These are phyloP conservation scores for Russula abietina DNA, from an alignment of 768 basidiomycete genomes.

Conservation along the genomic window DNA sequence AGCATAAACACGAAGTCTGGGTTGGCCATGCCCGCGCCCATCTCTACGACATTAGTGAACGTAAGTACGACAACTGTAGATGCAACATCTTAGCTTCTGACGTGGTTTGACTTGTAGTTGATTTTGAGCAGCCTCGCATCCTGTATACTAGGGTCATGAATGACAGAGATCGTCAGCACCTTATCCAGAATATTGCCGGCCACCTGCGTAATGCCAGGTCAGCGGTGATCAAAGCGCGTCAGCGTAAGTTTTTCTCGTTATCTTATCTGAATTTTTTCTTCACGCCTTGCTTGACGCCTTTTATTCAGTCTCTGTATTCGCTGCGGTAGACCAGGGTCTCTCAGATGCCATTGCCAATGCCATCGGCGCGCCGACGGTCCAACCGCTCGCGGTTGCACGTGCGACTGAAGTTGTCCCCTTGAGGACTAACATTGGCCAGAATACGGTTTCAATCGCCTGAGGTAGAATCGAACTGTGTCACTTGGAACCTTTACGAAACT, in stretches of 20 bases:
- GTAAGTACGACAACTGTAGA: conserved; percentile 39
- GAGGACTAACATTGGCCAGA: conserved; percentile 28
- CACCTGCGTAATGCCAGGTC: conserved; percentile 61
- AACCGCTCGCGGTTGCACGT: conserved; percentile 55
- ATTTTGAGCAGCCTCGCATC: conserved; percentile 78
- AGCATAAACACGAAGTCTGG: conserved; percentile 64
- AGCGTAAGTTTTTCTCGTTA: conserved; percentile 45
- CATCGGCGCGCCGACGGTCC: conserved; percentile 51
- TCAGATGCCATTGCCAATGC: conserved; percentile 75
- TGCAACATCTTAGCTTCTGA: conserved; percentile 4
- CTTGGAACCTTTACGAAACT: background rate
- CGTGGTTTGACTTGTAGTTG: conserved; percentile 41
- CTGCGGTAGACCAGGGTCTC: conserved; percentile 67
- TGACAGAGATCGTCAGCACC: conserved; percentile 52
- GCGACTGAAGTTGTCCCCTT: conserved; percentile 53
- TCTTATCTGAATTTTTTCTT: background rate
- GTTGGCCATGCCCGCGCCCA: conserved; percentile 63
- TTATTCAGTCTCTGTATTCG: conserved; percentile 28
- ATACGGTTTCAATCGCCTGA: background rate
- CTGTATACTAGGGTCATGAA: conserved; percentile 65
- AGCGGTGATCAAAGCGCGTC: conserved; percentile 50
- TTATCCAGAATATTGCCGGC: conserved; percentile 60
- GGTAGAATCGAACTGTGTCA: background rate
- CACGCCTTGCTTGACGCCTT: conserved; percentile 48
- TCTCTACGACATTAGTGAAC: conserved; percentile 70